Base-by-base conservation (phyloP, 805 yeast species). In the Saccharomycopsis babjevae region DNA sequence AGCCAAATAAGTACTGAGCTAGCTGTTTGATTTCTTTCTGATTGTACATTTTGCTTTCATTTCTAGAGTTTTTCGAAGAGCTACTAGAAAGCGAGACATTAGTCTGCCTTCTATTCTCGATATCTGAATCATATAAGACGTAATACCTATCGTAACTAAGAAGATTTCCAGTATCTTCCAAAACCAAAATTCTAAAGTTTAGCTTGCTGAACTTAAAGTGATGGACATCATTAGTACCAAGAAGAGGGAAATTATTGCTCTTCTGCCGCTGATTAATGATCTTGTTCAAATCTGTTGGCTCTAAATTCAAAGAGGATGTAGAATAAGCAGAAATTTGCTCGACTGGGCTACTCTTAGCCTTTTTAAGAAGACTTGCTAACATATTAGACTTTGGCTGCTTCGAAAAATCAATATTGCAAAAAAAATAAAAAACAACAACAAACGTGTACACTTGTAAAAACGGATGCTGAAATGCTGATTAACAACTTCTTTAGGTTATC, bases 1-100 rank as follows among this genome's bases (percentile, higher is more conserved):
- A 52, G 11, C 65, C 65, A 59, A 63, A 63, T 22, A 63, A 10
- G 20, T 63, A 63, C 43, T 61, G 62, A 3, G 65, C 65, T 3
- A 61, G 18, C 34, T 43, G 50, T 18, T 58, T 55, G 15, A 62
- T 42, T 46, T 61, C 59, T 46, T 58, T 58, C n/a, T 42, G 28
- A 36, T 58, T 34, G 54, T 50, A 28, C 11, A 36, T 5, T 15
- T 30, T 20, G 6, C n/a, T 30, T 6, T 36, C 38, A 34, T 34
- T 52, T 20, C 57, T 50, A 13, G 28, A 18, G 36, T 40, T 52
- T 39, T 43, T 54, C 38, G 39, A 18, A 5, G n/a, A 30, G n/a
- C 40, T 5, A 2, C 55, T 25, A 13, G 42, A 34, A 15, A 25
- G 11, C 32, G 40, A 18, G 10, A 15, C 54, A 28, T 7, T 22